Evolutionary conservation across 495 filamentous ascomycete genomes (phyloP).

Genomic region (Aspergillus asperescens): DNA sequence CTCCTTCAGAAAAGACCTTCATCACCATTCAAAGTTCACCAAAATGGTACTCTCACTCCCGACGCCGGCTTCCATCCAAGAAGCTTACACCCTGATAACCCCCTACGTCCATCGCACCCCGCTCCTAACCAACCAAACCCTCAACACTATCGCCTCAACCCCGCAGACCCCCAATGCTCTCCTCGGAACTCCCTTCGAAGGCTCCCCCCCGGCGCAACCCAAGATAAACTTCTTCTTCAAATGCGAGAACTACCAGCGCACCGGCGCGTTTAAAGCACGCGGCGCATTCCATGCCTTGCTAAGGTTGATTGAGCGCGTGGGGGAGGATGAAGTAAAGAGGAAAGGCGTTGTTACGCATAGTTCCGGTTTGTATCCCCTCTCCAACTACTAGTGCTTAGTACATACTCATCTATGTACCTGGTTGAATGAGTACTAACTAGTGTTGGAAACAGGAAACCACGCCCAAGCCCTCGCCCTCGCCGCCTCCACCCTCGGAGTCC

Average conservation of each 20-base stretch:
- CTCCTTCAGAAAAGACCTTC: neutral
- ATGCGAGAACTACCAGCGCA: constrained; percentile 87
- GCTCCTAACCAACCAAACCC: constrained; percentile 68
- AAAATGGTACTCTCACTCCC: constrained; percentile 31
- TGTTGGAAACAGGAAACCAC: constrained; percentile 68
- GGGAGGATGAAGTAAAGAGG: constrained; percentile 48
- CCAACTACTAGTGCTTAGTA: neutral
- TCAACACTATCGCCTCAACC: constrained; percentile 69
- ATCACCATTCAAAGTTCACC: neutral
- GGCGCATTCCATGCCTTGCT: constrained; percentile 87
- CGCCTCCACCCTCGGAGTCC: constrained; percentile 57
- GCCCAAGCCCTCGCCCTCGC: constrained; percentile 91
- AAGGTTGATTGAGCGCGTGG: constrained; percentile 58
- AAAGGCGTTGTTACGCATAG: constrained; percentile 88
- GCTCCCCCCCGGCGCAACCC: constrained; percentile 54
- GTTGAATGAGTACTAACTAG: neutral
- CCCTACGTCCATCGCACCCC: constrained; percentile 78
- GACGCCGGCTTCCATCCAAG: constrained; percentile 60
- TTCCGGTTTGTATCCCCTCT: constrained; percentile 52
- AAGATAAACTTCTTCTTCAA: constrained; percentile 84
- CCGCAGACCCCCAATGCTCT: constrained; percentile 53
- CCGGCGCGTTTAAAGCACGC: constrained; percentile 89
- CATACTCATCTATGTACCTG: neutral
- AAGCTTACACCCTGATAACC: constrained; percentile 67
- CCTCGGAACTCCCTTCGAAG: constrained; percentile 53